Base-by-base conservation (phyloP, 2,329 filamentous ascomycete genomes). In the Colletotrichum tanaceti region DNA sequence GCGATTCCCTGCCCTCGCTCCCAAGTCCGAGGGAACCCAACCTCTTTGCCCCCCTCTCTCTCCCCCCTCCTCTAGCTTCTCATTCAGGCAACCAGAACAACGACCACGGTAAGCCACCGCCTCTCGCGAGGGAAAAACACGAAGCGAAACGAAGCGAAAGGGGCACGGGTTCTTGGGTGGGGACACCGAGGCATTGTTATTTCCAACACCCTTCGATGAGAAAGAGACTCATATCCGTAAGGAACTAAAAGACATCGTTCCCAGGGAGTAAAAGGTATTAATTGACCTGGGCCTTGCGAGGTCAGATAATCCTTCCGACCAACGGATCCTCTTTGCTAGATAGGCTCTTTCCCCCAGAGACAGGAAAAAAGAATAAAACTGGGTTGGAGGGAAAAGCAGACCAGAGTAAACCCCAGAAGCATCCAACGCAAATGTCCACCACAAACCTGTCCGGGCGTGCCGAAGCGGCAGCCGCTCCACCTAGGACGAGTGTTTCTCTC, bases 341-440 rank as follows among this genome's bases (percentile, higher is more conserved):
- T 18, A 28, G 28, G 28, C 28, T 28, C 49, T 10, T 32, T 35
- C n/a, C 16, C 28, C 49, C 20, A 20, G 13, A 7, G 13, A 35
- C 16, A 11, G 11, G 20, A 6, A 20, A 2, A 20, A 18, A 35
- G 20, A 44, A 28, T 35, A 20, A n/a, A 32, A 35, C 11, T 35
- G 28, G 28, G n/a, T n/a, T 52, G 49, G 28, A 52, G 24, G 47
- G 3, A n/a, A 54, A 54, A 53, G 18, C 39, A 65, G 57, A 62
- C 57, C 58, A 54, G 41, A 62, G 39, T 53, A 32, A 38, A 38
- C 52, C 38, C 52, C 6, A 58, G 32, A 63, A 63, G 43, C 52
- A 52, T 63, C 28, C 49, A 32, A 35, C 35, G 64, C 59, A 63
- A 7, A 41, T 67, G 64, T 11, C 46, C 41, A 47, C 6, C 55